Percentiles rank a stretch among this genome's conserved stretches.
phyloP scores from a whole-genome alignment of 345 rosid genomes.

The Brassica carinata region DNA sequence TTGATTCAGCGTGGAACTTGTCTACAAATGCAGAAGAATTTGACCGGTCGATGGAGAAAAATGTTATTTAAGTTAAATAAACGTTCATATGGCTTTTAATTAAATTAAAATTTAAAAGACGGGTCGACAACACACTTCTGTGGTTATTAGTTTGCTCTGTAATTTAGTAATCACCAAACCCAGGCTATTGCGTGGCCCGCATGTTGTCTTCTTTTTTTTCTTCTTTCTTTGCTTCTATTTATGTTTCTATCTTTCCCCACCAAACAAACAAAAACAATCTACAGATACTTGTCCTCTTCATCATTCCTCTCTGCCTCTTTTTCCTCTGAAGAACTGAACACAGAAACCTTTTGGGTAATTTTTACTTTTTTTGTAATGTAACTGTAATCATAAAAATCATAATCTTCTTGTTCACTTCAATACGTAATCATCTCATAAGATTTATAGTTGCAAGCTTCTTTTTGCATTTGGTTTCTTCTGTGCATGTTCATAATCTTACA shows the following conservation, averaged over 20 bases:
- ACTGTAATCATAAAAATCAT: background rate
- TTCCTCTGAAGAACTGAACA: conserved; percentile 4
- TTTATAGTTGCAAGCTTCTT: conserved; percentile 5
- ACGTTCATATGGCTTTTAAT: conserved; percentile 27
- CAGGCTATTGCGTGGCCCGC: conserved; percentile 37
- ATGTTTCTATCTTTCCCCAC: conserved; percentile 21
- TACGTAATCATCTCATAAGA: background rate
- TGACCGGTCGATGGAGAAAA: conserved; percentile 12
- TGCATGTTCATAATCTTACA: conserved; percentile 14
- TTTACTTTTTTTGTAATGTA: background rate
- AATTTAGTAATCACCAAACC: conserved; percentile 32
- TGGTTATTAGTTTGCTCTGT: conserved; percentile 13
- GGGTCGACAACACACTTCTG: conserved; percentile 6
- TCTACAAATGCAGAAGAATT: conserved; percentile 15
- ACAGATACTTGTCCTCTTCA: background rate
- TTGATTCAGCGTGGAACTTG: conserved; percentile 25
- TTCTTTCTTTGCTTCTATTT: conserved; percentile 26
- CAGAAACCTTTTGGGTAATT: conserved; percentile 21
- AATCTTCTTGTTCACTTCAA: background rate
- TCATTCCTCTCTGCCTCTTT: conserved; percentile 11
- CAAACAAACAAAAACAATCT: background rate
- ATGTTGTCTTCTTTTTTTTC: conserved; percentile 30
- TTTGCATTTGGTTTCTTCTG: background rate
- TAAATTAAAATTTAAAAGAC: background rate
- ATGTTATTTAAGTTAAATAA: background rate